Evolutionary conservation across 352 stramenopile species (phyloP), one percentile per base, ranked within the genome.

Genomic region (Globisporangium cylindrosporum): DNA sequence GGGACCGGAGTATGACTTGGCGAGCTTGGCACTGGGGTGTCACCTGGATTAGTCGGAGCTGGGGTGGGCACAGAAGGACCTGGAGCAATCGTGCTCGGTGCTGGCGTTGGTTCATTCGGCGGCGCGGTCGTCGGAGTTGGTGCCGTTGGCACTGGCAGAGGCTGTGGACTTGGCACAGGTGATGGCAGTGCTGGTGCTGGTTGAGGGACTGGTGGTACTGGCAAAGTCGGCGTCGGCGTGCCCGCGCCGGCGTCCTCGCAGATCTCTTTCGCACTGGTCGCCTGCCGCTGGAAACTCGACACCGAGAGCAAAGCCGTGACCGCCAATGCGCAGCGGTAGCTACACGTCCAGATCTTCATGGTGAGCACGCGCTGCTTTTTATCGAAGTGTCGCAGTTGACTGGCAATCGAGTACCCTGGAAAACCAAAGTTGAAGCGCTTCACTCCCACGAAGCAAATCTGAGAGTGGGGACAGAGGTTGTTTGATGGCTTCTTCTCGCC

Each of bases 301-400:
- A 38, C 24, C 3, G 53, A 36, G 53, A 59, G 53, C 25, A 59
- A 25, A 22, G 53, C 27, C 4, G 9, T 41, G 53, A 59, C n/a
- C 53, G 34, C 53, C 27, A 59, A 15, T 20, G 53, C 53, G 25
- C 53, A 59, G 25, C 25, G 53, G 25, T 38, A 59, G 25, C 53
- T 25, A 14, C 53, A 29, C 53, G 53, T 22, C 53, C 53, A 59
- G 53, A 59, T 59, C 25, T 59, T 41, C 53, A 59, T 59, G 7
- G 20, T 22, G 4, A 38, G 53, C 27, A 4, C 27, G 3, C 27
- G 3, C 27, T 32, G 27, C 27, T 32, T 32, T 32, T 32, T 32
- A 32, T 32, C 27, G 27, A 32, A 32, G 6, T 38, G 53, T 20
- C n/a, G 25, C 9, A n/a, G 12, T n/a, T 49, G 14, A 9, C 43